These are phyloP conservation scores for Emmonsiellopsis sp. DNA, from an alignment of 2,329 filamentous ascomycete genomes.

Conservation along the genomic window DNA sequence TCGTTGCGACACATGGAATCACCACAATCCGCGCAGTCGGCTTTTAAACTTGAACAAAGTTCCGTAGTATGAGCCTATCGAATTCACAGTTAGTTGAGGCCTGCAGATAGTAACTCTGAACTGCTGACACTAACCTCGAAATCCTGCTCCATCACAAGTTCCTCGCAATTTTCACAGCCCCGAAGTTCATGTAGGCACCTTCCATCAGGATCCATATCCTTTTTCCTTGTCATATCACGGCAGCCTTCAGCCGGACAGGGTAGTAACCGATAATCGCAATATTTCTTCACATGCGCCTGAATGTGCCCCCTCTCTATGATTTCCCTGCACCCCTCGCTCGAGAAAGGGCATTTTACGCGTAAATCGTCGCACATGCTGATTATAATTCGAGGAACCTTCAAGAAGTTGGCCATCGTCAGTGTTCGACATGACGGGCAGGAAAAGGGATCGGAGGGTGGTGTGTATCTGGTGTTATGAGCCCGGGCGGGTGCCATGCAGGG, in stretches of 20 bases:
- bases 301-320: conserved; percentile 47
- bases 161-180: conserved; percentile 44
- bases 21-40: conserved; percentile 29
- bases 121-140: conserved; percentile 34
- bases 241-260: conserved; percentile 44
- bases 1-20: conserved; percentile 22
- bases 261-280: conserved; percentile 48
- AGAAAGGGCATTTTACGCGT: conserved; percentile 49
- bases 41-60: conserved; percentile 27
- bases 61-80: conserved; percentile 27
- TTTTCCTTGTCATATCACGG: conserved; percentile 43
- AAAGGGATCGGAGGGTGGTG: conserved; percentile 21
- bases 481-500: conserved; percentile 34
- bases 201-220: conserved; percentile 40
- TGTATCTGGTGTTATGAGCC: neutral
- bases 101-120: neutral
- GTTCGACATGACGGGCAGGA: conserved; percentile 51
- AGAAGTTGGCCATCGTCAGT: conserved; percentile 27
- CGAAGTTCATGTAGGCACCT: conserved; percentile 46
- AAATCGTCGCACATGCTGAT: conserved; percentile 55
- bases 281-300: conserved; percentile 50
- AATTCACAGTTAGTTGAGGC: neutral
- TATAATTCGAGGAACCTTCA: conserved; percentile 45
- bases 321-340: conserved; percentile 44
- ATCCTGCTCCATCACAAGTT: conserved; percentile 45